Evolutionary conservation across 192 early-diverging fungal species (phyloP), one percentile per base, ranked within the genome.

Genomic region (Backusella circina): DNA sequence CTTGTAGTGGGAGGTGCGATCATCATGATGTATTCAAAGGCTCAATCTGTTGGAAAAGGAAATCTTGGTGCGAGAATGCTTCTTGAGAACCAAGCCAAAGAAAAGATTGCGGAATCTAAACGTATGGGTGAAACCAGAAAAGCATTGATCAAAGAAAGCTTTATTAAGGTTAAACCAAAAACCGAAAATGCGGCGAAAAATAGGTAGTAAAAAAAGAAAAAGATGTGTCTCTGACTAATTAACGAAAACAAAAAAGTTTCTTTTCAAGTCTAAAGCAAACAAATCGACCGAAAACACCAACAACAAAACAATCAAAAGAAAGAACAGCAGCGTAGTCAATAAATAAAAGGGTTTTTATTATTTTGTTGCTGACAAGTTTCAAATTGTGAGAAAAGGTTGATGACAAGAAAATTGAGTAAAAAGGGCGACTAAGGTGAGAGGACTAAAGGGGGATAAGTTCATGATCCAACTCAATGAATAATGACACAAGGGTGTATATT

Each of bases 1-100:
- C 18, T 84, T 5, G 83, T 78, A 1, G 30, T 86, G 1, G 85
- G 85, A 15, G 82, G 85, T 65, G 72, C 79, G 2, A 67, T 86
- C 3, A 72, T 76, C 36, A 78, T 78, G 4, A 70, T 83, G n/a
- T 66, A 77, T 9, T 18, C 70, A 21, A 75, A 78, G 15, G 81
- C 80, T 0, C 72, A 76, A 16, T 85, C 44, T 31, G 77, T 70
- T 28, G 81, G 84, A 38, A 79, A 77, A 31, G 75, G 79, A 36
- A 80, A 83, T 36, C 73, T 72, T 7, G 84, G 75, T 12, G 79
- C 81, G 2, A 68, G 74, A 32, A 68, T 73, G 1, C 72, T 81
- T 67, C 41, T 85, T 47, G 81, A 85, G 35, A 38, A 69, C 8
- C 66, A 74, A 13, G 79, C 72, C 0, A 65, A 66, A 31, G 68